phyloP scores from a whole-genome alignment of 805 yeast species.

The Metschnikowia noctiluminum region DNA sequence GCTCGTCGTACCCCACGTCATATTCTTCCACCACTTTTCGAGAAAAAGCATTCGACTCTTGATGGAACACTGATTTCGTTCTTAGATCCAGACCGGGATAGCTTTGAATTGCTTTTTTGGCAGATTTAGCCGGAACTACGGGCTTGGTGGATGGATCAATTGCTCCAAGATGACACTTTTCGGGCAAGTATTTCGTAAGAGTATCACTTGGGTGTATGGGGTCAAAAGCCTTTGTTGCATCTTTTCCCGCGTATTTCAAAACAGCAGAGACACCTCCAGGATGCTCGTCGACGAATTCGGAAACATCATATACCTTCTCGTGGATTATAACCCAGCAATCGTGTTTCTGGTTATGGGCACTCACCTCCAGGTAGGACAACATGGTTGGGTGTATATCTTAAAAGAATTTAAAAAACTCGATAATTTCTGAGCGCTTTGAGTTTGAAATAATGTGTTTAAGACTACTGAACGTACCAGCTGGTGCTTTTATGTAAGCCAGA shows the following conservation, averaged over 20 bases:
- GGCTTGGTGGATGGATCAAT: slow-evolving; percentile 24
- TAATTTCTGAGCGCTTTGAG: neutral
- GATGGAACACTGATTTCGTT: no score
- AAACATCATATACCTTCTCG: slow-evolving; percentile 74
- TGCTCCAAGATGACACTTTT: slow-evolving; percentile 34
- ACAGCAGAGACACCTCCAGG: slow-evolving; percentile 62
- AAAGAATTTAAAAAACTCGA: neutral
- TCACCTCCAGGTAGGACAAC: slow-evolving; percentile 27
- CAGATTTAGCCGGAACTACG: neutral
- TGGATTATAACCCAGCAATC: slow-evolving; percentile 87
- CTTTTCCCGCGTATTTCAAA: slow-evolving; percentile 47
- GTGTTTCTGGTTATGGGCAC: slow-evolving; percentile 48
- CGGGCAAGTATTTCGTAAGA: slow-evolving; percentile 60
- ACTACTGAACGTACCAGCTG: no score
- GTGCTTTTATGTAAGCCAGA: no score
- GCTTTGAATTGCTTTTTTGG: neutral
- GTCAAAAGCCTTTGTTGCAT: slow-evolving; percentile 76
- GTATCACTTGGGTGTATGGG: slow-evolving; percentile 90
- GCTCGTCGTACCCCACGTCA: slow-evolving; percentile 32
- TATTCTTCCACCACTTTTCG: slow-evolving; percentile 15
- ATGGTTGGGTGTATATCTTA: neutral
- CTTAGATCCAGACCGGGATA: no score
- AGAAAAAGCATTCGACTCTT: no score
- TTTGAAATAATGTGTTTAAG: no score
- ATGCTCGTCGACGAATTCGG: slow-evolving; percentile 55